These are phyloP conservation scores for Hygrophoropsis aurantiaca DNA, from an alignment of 768 basidiomycete species.

Conservation along the genomic window DNA sequence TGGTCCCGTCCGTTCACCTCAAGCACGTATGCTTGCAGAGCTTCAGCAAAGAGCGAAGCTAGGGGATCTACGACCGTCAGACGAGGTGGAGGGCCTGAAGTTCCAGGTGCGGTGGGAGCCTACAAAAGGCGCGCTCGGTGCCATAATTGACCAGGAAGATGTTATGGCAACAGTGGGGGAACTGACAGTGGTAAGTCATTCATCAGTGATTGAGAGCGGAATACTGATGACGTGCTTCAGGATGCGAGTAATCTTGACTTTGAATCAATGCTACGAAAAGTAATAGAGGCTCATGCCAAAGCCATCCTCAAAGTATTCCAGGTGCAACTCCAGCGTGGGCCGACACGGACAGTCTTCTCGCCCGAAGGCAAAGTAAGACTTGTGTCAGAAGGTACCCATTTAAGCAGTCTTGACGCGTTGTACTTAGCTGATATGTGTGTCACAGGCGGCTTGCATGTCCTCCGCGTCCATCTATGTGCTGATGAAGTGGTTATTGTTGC, in stretches of 20 bases:
- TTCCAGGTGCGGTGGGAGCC: slow-evolving; percentile 82
- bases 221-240: slow-evolving; percentile 32
- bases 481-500: slow-evolving; percentile 76
- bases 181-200: slow-evolving; percentile 56
- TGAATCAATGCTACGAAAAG: slow-evolving; percentile 60
- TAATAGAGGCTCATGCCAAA: slow-evolving; percentile 65
- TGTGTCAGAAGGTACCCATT: slow-evolving; percentile 61
- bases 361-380: slow-evolving; percentile 58
- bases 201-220: background rate
- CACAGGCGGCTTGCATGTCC: slow-evolving; percentile 53
- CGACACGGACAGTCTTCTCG: slow-evolving; percentile 58
- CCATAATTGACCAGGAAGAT: slow-evolving; percentile 51
- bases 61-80: slow-evolving; percentile 55
- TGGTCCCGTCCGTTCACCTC: slow-evolving; percentile 54
- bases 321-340: slow-evolving; percentile 50
- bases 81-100: slow-evolving; percentile 68
- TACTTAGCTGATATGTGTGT: slow-evolving; percentile 3
- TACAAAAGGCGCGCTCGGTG: slow-evolving; percentile 63
- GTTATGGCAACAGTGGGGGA: slow-evolving; percentile 38
- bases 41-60: slow-evolving; percentile 67
- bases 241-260: slow-evolving; percentile 73
- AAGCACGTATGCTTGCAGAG: slow-evolving; percentile 54
- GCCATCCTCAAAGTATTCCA: slow-evolving; percentile 61
- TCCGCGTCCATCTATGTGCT: slow-evolving; percentile 71
- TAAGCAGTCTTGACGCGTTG: too few species aligned